Conservation (phyloP, 2,329 filamentous ascomycete species). For the Berkeleyomyces basicola region DNA sequence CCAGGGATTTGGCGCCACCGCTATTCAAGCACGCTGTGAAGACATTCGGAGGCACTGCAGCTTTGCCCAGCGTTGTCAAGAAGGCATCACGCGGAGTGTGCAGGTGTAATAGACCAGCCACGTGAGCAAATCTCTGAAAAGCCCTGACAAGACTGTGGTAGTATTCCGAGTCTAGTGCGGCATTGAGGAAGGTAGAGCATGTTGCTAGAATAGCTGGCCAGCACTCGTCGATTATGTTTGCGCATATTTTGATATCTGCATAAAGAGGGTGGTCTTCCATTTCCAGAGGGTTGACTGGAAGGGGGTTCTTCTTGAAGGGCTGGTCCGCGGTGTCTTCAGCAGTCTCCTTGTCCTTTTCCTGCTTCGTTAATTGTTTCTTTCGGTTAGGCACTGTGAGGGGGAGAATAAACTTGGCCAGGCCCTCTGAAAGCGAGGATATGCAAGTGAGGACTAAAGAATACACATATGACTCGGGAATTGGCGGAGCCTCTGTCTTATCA, state of each 20-base stretch:
- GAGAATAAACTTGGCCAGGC: conserved; percentile 80
- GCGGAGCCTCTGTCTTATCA: conserved; percentile 74
- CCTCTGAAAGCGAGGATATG: conserved; percentile 79
- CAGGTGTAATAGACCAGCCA: conserved; percentile 73
- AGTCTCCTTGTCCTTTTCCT: conserved; percentile 19
- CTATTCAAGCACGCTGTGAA: conserved; percentile 42
- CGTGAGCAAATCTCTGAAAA: conserved; percentile 90
- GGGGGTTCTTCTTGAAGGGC: conserved; percentile 57
- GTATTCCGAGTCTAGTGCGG: conserved; percentile 79
- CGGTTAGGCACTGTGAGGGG: conserved; percentile 77
- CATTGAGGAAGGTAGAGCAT: conserved; percentile 88
- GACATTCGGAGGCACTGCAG: conserved; percentile 72
- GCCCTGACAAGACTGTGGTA: conserved; percentile 84
- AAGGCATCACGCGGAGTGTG: conserved; percentile 84
- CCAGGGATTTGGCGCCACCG: conserved; percentile 27
- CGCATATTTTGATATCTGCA: conserved; percentile 57
- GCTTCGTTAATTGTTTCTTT: conserved; percentile 22
- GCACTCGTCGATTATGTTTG: conserved; percentile 71
- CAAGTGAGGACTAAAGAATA: conserved; percentile 81
- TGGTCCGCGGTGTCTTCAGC: conserved; percentile 27
- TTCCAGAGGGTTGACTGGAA: conserved; percentile 69
- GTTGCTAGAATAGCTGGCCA: conserved; percentile 93
- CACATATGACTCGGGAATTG: conserved; percentile 79
- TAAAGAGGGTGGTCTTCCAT: conserved; percentile 57
- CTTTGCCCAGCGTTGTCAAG: conserved; percentile 81